phyloP scores from a whole-genome alignment of 2,329 filamentous ascomycete species.

The Mollisiaceae sp. region DNA sequence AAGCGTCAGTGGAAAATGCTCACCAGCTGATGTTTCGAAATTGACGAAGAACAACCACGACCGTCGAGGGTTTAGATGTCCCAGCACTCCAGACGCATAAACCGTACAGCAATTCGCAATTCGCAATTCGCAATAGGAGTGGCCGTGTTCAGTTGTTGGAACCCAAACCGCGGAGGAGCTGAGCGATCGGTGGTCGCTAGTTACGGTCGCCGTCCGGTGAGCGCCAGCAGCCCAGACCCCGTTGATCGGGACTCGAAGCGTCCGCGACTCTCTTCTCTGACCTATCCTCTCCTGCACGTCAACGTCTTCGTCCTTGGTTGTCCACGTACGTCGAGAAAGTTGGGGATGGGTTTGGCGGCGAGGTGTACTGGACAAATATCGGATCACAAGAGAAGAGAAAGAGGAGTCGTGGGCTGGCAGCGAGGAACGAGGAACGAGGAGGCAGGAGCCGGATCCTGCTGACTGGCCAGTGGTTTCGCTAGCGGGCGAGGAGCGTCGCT shows the following conservation, averaged over 20 bases:
- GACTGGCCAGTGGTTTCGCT: constrained; percentile 9
- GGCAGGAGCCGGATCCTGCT: constrained; percentile 6
- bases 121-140: constrained; percentile 12
- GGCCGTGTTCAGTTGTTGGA: constrained; percentile 15
- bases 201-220: constrained; percentile 4
- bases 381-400: constrained; percentile 6
- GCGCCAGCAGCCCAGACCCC: neutral
- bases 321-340: neutral
- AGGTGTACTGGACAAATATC: neutral
- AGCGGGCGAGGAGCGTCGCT: too few relatives aligned
- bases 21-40: constrained; percentile 18
- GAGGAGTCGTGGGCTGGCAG: neutral
- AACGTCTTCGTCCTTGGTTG: neutral
- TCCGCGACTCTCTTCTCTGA: neutral
- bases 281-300: neutral
- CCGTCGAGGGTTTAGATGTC: constrained; percentile 4
- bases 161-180: neutral
- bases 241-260: neutral
- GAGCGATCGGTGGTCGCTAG: constrained; percentile 9
- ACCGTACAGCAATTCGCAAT: neutral
- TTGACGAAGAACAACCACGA: neutral
- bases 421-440: neutral
- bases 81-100: neutral
- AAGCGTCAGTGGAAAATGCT: constrained; percentile 23
- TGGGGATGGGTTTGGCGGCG: neutral